Base-by-base conservation (phyloP, 805 yeast genomes). In the Phaffomyces thermotolerans region DNA sequence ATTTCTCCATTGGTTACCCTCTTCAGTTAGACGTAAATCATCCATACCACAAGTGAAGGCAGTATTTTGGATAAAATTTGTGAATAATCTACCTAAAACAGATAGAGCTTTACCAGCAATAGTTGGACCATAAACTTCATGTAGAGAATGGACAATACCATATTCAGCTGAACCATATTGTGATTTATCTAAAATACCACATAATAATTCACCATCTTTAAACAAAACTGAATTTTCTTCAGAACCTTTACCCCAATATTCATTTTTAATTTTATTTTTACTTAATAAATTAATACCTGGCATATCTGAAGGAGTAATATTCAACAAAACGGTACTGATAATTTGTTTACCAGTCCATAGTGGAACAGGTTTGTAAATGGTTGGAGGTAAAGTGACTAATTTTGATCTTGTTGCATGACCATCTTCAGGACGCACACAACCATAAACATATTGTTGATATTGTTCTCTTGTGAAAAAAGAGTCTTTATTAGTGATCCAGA, bases 1-100 rank as follows among this genome's bases (percentile, higher is more conserved):
- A 13, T 69, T 68, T 72, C 99, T 81, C 91, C 95, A 81, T 47
- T 72, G 59, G 63, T 95, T 90, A 61, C 99, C 99, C 55, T 87
- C 95, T 4, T 65, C 77, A 20, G 98, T 93, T 54, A 95, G 75
- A 62, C 95, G 79, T 64, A 93, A 73, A 70, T 93, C 99, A 64
- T 93, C 99, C 99, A 93, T 95, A 76, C 99, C 99, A 81, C 99
- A 93, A 8, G 99, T 93, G 62, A 93, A 86, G 2, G 96, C 98
- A 45, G 87, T 84, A 69, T 79, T 75, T 77, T 84, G 90, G 58
- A 84, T 89, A 65, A 88, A 93, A 64, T 86, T 88, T 20, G 99
- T 95, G 69, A 95, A 91, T 43, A 93, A 72, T 58, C 99, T 77
- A 51, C 99, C 98, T 48, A 93, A 73, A n/a, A 91, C 95, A 40